Evolutionary conservation across 768 basidiomycete genomes (phyloP), one percentile per base, ranked within the genome.

Genomic region (Suillus brevipes): DNA sequence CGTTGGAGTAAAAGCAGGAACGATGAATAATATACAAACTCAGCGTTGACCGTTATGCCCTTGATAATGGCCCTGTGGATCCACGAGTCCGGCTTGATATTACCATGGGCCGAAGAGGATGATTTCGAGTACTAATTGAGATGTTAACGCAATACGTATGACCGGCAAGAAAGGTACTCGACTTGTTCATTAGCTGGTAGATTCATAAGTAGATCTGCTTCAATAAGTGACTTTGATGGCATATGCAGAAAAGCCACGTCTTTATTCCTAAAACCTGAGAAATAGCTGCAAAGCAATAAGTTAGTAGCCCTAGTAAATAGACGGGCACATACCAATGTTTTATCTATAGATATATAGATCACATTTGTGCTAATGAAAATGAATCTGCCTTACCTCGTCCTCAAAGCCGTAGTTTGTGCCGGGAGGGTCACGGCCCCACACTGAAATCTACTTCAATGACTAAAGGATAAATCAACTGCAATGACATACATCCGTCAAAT

Each of bases 161-260:
- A 38, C 57, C n/a, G 40, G 53, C 47, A 62, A 53, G 20, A 20
- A 23, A n/a, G 37, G 13, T 2, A 61, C 74, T 60, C 37, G 10
- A 87, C 87, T 78, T 95, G 93, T 75, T 96, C 94, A 2, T 74
- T 87, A 5, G 85, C 79, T 1, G 94, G 92, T 14, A 96, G 79
- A 78, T 95, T 95, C 79, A 94, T 85, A 3, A 96, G 74, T 52
- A 96, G 79, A 74, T 97, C 95, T 2, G 92, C 95, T 74, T 90
- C 82, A 55, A 96, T 84, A 53, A 96, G 78, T 0, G 89, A 85
- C 73, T 87, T 90, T 16, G 88, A 89, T 0, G 84, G 79, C 14
- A 79, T 76, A 71, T 97, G 94, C 65, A 90, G 84, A 77, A 93
- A 94, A 0, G 93, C 91, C 16, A 95, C 85, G 61, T 96, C 94